Percentiles rank a stretch among this genome's conserved stretches.
Evolutionary conservation across 345 rosid species (phyloP).

Genomic region (Abelmoschus esculentus): DNA sequence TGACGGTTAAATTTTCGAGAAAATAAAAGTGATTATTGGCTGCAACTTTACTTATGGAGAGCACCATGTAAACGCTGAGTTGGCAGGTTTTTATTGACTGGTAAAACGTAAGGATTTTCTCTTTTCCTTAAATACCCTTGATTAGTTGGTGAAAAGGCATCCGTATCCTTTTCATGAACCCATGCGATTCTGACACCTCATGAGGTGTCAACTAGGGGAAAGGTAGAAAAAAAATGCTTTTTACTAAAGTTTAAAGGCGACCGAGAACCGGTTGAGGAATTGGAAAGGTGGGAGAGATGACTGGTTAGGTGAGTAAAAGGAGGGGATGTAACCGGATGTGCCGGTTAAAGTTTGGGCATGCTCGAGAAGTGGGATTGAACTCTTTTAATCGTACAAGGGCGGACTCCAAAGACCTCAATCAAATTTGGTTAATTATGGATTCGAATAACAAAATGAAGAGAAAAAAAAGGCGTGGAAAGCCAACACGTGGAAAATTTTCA

Average conservation of each 20-base stretch:
- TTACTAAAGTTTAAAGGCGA: not conserved
- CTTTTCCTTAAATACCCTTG: too few species aligned
- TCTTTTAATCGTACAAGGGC: conserved; percentile 11
- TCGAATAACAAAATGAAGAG: conserved; percentile 31
- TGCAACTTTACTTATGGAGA: too few species aligned
- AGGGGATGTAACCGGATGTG: conserved; percentile 23
- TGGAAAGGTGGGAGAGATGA: conserved; percentile 19
- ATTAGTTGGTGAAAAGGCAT: not conserved
- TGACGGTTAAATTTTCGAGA: too few species aligned
- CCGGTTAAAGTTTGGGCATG: conserved; percentile 28
- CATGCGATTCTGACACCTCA: not conserved
- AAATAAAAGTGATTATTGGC: too few species aligned
- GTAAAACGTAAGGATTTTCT: too few species aligned
- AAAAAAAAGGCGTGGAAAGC: not conserved
- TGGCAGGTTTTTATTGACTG: too few species aligned
- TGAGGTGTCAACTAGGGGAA: not conserved
- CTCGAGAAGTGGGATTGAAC: conserved; percentile 18
- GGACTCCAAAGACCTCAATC: conserved; percentile 41
- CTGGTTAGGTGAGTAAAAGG: not conserved
- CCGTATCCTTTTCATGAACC: not conserved
- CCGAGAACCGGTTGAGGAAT: conserved; percentile 32
- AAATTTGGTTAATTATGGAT: conserved; percentile 34
- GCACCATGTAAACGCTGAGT: too few species aligned
- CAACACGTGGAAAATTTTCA: too few species aligned
- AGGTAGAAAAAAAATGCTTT: not conserved